Evolutionary conservation across 1,284 basidiomycete species (phyloP), one percentile per base, ranked within the genome.

Genomic region (Leccinum pachyderme): DNA sequence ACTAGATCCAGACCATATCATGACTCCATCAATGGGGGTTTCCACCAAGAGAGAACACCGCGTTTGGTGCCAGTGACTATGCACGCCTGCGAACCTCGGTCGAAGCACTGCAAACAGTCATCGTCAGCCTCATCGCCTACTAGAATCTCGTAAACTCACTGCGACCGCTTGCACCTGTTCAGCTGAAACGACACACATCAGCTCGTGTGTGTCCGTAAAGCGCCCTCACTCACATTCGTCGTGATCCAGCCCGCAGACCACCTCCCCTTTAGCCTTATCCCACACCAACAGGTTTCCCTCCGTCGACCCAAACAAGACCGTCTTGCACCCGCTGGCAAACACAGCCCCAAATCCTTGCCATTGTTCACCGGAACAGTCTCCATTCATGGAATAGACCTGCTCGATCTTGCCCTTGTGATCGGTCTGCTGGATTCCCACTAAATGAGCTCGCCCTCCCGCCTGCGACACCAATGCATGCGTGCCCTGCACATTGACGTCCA

Each of bases 21-120:
- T 60, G 61, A 67, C 25, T 65, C 65, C 54, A 39, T 54, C 18
- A 64, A 44, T 37, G 81, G 80, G 51, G 78, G 76, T 39, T 76
- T 72, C 80, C 83, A 85, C 83, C 83, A 85, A 25, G 73, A 75
- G 43, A 85, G 62, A 46, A 73, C 67, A 2, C 83, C 83, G n/a
- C 73, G 63, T 60, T 75, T 77, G 18, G 83, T 83, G 9, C 81
- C 82, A 24, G 81, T 82, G 7, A 85, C 64, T 48, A 84, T 73
- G 59, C 73, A 76, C 7, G 77, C 74, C 43, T 74, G 63, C 13
- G 70, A 56, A 28, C 67, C 62, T 13, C 78, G 78, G 65, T 82
- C 78, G 64, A 75, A 78, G 48, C 73, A 73, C 82, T 83, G 58
- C 8, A 59, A 51, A 52, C 29, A 48, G 9, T 29, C n/a, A 45